phyloP scores from a whole-genome alignment of 257 asterid genomes.

The Plantago major region DNA sequence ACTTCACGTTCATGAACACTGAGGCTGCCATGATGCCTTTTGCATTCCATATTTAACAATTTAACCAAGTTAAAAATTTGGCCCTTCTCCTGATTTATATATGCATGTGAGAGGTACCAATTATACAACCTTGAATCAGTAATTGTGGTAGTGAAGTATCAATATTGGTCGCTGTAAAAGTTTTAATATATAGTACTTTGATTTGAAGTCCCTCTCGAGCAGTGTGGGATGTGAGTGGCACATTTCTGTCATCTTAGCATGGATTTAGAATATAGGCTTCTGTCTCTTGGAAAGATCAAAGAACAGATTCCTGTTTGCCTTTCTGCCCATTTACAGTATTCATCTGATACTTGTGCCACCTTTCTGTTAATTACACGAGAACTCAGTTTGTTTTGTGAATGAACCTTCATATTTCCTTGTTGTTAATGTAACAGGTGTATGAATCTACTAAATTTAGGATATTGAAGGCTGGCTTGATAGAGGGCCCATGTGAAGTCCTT shows the following conservation, averaged over 20 bases:
- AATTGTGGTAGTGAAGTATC: background rate
- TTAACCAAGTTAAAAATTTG: no score
- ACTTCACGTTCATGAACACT: no score
- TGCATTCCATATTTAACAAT: no score
- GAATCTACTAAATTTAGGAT: constrained; percentile 58
- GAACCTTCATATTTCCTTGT: background rate
- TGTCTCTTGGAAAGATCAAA: background rate
- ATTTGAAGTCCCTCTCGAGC: background rate
- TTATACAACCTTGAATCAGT: background rate
- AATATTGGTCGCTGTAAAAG: background rate
- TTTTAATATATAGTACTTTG: background rate
- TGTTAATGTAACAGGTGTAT: constrained; percentile 54
- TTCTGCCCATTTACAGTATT: background rate
- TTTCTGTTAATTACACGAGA: background rate
- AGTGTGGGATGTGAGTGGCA: no score
- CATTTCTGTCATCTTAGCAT: background rate
- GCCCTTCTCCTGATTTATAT: background rate
- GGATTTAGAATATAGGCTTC: background rate
- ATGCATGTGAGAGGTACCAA: background rate
- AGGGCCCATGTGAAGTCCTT: constrained; percentile 79
- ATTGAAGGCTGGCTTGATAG: constrained; percentile 65
- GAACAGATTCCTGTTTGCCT: background rate
- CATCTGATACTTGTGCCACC: background rate
- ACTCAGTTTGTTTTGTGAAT: background rate
- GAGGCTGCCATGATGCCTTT: no score